Evolutionary conservation across 768 basidiomycete species (phyloP), one percentile per base, ranked within the genome.

Genomic region (Termitomyces sp.): DNA sequence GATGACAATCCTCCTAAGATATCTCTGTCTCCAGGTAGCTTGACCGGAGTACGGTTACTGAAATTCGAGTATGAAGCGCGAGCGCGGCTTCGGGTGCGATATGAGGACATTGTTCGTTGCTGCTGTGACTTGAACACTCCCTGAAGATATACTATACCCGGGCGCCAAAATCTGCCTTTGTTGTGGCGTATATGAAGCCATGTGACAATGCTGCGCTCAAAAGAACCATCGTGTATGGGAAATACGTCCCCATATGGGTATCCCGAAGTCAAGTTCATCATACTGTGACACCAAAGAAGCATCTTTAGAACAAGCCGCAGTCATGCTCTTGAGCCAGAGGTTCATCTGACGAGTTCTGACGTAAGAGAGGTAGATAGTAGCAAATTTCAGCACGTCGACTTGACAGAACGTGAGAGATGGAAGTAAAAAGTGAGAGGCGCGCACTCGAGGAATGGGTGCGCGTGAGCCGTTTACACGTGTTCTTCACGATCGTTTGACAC

Each of bases 1-100:
- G 63, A 57, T 19, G 56, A 59, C 37, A 78, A 64, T 1, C 74
- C 77, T 19, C 74, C 73, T 63, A 71, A 64, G 38, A 76, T 66
- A 45, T 75, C 64, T 19, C 72, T 68, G 61, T 75, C 73, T 16
- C 23, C 56, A 46, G 23, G 27, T 37, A 49, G 23, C 31, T 40
- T 23, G 14, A 16, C 12, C 31, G 19, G 25, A 31, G 31, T 12
- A 23, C 12, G 51, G 35, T 23, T 16, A 31, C 43, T 14, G 17
- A 10, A 38, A 8, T 37, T 25, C n/a, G 34, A 16, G 42, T 53
- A 52, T 9, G 50, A 43, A 31, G 46, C 11, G 7, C 37, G 50
- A 51, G 50, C 50, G 50, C 50, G 50, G 38, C 49, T 37, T 51
- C 21, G 37, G 25, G n/a, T 40, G n/a, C 6, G 37, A 51, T 29